Conservation (phyloP, 257 asterid genomes). For the Rubia yunnanensis region DNA sequence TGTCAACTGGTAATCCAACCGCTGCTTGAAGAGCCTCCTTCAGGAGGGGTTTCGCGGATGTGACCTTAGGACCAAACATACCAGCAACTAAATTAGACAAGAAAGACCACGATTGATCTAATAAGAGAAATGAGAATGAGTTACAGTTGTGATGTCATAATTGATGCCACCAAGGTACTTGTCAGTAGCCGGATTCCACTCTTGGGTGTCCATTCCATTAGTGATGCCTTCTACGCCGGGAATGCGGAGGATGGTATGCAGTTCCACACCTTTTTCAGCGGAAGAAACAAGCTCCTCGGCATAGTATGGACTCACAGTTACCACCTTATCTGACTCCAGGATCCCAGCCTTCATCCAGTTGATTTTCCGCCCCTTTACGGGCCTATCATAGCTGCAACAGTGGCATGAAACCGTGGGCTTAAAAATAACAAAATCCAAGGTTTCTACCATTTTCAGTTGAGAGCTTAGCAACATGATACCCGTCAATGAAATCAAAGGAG, state of each 20-base stretch:
- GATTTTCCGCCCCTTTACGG: conserved; percentile 84
- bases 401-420: conserved; percentile 7
- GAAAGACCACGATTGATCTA: too few relatives aligned
- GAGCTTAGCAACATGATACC: conserved; percentile 36
- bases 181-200: conserved; percentile 91
- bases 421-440: neutral
- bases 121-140: neutral
- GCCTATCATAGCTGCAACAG: conserved; percentile 55
- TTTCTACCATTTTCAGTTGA: neutral
- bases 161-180: conserved; percentile 51
- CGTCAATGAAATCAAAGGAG: conserved; percentile 87
- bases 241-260: conserved; percentile 48
- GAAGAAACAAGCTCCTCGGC: conserved; percentile 73
- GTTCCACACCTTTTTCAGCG: conserved; percentile 82
- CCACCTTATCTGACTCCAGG: conserved; percentile 46
- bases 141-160: conserved; percentile 71
- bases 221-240: conserved; percentile 49
- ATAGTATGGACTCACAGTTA: conserved; percentile 90
- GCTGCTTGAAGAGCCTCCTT: conserved; percentile 96
- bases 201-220: conserved; percentile 89
- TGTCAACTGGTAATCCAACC: conserved; percentile 83
- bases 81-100: neutral
- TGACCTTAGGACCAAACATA: conserved; percentile 36
- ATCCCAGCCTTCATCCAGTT: conserved; percentile 99
- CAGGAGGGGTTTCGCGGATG: conserved; percentile 65